Conservation (phyloP, 148 eudicot genomes). For the Rhododendron griersonianum region DNA sequence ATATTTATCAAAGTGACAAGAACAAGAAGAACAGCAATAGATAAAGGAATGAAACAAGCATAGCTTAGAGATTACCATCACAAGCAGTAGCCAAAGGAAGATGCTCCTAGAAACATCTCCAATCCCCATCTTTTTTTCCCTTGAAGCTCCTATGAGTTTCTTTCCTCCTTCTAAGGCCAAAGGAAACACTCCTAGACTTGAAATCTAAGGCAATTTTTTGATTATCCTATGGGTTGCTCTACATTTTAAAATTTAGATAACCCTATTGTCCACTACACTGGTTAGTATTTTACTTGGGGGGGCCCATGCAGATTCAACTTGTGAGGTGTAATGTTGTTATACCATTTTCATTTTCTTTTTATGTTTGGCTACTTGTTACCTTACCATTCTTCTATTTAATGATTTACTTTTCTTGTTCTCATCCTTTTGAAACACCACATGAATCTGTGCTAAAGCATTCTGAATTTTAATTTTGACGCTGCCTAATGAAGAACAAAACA, state of each 20-base stretch:
- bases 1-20: too few species aligned
- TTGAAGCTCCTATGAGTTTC: too few species aligned
- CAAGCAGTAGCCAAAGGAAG: too few species aligned
- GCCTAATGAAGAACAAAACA: not conserved
- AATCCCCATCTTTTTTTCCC: too few species aligned
- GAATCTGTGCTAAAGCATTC: too few species aligned
- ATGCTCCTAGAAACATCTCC: too few species aligned
- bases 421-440: not conserved
- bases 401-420: not conserved
- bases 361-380: not conserved
- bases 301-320: not conserved
- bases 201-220: conserved; percentile 1
- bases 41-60: too few species aligned
- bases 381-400: not conserved
- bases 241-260: too few species aligned
- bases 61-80: too few species aligned
- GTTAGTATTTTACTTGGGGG: not conserved
- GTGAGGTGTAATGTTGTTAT: not conserved
- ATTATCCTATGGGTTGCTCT: not conserved
- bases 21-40: too few species aligned
- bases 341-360: too few species aligned
- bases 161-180: too few species aligned
- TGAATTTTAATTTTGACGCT: not conserved
- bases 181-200: not conserved
- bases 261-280: not conserved